Base-by-base conservation (phyloP, 2,329 filamentous ascomycete genomes). In the Beauveria varroae region DNA sequence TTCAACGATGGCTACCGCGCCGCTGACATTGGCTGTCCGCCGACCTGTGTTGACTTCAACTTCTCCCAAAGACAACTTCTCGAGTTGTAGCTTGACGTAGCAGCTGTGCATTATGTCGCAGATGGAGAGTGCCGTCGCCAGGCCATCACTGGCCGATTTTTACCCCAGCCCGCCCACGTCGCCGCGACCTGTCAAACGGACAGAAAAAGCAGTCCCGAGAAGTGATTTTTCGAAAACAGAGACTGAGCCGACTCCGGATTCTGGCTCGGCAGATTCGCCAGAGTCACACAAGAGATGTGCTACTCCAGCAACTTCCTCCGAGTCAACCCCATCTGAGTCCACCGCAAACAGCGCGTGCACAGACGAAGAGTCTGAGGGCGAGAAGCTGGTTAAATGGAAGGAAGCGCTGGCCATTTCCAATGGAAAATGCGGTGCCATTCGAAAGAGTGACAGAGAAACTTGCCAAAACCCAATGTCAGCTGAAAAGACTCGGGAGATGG, bases 81-180 rank as follows among this genome's bases (percentile, higher is more conserved):
- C 34, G 12, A 9, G 18, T n/a, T 16, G n/a, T 30, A 30, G n/a
- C 8, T 46, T 30, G 16, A 5, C 37, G 54, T 14, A 14, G 12
- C 12, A 56, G 7, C 26, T 9, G 12, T 5, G 2, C 14, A 20
- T 49, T 9, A 57, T 57, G 55, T 40, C 57, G 37, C n/a, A 9
- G 7, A 8, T 49, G 18, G 10, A 41, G 30, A 30, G 30, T 16
- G 40, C 24, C 16, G 47, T 37, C 6, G 9, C 5, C 18, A 24
- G 18, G 40, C n/a, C 20, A 34, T 41, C 22, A 34, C 51, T 10
- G 9, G 43, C 30, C 6, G 41, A 56, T 37, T 26, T 20, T 14
- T 61, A 61, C 26, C 59, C 51, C 12, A 61, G 51, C 24, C 59
- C 59, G 18, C 59, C 59, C 9, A 37, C 59, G 2, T 61, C 59